These are phyloP conservation scores for Kwoniella dejecticola DNA, from an alignment of 768 basidiomycete genomes.

Conservation along the genomic window DNA sequence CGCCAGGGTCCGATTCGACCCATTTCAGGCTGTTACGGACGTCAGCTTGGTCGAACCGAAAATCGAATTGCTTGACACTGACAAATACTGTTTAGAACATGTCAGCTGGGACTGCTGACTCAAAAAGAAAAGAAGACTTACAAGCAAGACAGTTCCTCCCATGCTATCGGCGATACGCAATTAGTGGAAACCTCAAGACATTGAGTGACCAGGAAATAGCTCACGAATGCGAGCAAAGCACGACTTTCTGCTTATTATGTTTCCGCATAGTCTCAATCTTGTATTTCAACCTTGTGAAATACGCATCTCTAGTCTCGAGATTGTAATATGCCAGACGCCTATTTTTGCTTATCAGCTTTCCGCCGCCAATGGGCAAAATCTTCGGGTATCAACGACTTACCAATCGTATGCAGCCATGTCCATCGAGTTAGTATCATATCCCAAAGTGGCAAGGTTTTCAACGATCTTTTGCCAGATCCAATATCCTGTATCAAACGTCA, in stretches of 20 bases:
- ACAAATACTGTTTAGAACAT: slow-evolving; percentile 73
- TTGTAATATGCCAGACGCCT: slow-evolving; percentile 66
- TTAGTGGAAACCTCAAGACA: background rate
- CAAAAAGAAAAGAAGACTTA: slow-evolving; percentile 32
- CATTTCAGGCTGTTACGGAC: slow-evolving; percentile 74
- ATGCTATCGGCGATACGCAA: slow-evolving; percentile 27
- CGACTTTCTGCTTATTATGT: slow-evolving; percentile 74
- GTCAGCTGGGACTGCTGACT: no score
- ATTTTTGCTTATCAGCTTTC: no score
- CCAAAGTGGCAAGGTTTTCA: slow-evolving; percentile 88
- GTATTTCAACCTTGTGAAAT: slow-evolving; percentile 63
- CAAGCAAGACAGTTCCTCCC: slow-evolving; percentile 54
- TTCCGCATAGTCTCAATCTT: slow-evolving; percentile 78
- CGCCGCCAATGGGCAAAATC: no score
- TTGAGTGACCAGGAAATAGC: slow-evolving; percentile 28
- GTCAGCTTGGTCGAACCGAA: no score
- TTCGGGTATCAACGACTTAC: slow-evolving; percentile 62
- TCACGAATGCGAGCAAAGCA: slow-evolving; percentile 65
- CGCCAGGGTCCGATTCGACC: slow-evolving; percentile 76
- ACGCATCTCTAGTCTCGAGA: slow-evolving; percentile 67
- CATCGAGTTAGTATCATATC: slow-evolving; percentile 69
- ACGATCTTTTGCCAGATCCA: slow-evolving; percentile 87
- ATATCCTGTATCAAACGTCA: slow-evolving; percentile 64
- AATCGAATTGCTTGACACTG: no score
- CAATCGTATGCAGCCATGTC: slow-evolving; percentile 71